Evolutionary conservation across 139 green algal genomes (phyloP), one percentile per base, ranked within the genome.

Genomic region (Chlorella sp.): DNA sequence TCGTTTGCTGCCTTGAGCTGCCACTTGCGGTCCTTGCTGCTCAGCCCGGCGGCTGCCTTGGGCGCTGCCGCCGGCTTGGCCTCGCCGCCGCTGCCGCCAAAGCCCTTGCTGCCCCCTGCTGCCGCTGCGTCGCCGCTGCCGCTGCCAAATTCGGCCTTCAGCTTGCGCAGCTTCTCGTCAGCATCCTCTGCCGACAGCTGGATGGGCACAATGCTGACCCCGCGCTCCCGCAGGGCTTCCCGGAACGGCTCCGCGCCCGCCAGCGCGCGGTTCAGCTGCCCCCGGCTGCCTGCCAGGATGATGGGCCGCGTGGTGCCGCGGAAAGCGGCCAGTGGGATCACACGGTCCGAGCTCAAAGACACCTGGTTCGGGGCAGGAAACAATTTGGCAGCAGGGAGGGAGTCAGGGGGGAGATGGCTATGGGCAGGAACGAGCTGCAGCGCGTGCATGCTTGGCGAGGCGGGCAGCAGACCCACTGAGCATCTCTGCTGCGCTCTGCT

Each of bases 291-390:
- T 15, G 93, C 91, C 12, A 98, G 70, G 11, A 98, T 92, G 1
- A 98, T 88, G 5, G 94, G 94, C 26, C 96, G 90, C 1, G 93
- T 88, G 36, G 85, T 89, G 38, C 94, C 95, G 11, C 96, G 90
- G 69, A 98, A 93, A 55, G 90, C 84, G 18, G 92, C 84, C 73
- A 98, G 91, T 18, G 95, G 94, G 39, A 98, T 78, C 38, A 93
- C 84, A 0, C 91, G 83, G 63, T 87, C 88, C 3, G 30, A 47
- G 39, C 70, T 73, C 57, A 98, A 65, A 38, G 93, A 80, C 28
- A 97, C 69, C 93, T 97, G 90, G n/a, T n/a, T n/a, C n/a, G n/a
- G n/a, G n/a, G n/a, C n/a, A n/a, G n/a, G n/a, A n/a, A n/a, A n/a
- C n/a, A n/a, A n/a, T n/a, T 38, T 57, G 28, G 26, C 12, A 6